Evolutionary conservation across 768 basidiomycete genomes (phyloP).

Genomic region (Coprinopsis marcescibilis): DNA sequence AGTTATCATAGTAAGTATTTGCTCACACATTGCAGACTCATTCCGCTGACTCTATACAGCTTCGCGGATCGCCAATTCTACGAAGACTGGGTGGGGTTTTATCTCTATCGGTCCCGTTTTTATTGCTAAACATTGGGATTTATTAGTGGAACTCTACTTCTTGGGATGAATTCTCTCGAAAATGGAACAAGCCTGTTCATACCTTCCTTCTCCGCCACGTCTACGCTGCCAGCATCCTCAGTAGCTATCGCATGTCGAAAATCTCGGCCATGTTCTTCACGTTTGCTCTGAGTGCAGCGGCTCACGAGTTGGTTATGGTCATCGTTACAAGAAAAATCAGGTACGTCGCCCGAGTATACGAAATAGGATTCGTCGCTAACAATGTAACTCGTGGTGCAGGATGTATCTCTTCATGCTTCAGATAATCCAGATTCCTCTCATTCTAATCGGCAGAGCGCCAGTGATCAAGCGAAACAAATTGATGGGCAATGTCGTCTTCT

Average conservation of each 20-base stretch:
- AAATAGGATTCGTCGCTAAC: not conserved
- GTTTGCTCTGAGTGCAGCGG: constrained; percentile 83
- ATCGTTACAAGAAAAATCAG: constrained; percentile 90
- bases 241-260: constrained; percentile 67
- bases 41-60: constrained; percentile 30
- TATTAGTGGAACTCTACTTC: constrained; percentile 91
- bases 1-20: constrained; percentile 70
- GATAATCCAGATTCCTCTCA: constrained; percentile 84
- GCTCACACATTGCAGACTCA: not conserved
- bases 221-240: constrained; percentile 76
- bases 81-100: constrained; percentile 76
- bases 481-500: constrained; percentile 84
- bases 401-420: constrained; percentile 83
- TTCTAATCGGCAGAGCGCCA: constrained; percentile 71
- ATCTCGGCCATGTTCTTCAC: constrained; percentile 87
- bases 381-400: constrained; percentile 29
- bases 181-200: constrained; percentile 98
- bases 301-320: constrained; percentile 95
- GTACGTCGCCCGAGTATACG: constrained; percentile 31
- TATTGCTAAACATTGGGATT: not conserved
- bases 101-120: not conserved
- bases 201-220: constrained; percentile 92
- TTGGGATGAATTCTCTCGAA: constrained; percentile 95
- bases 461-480: constrained; percentile 76
- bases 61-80: constrained; percentile 99